Base-by-base conservation (phyloP, 2,329 filamentous ascomycete species). In the Paraphaeosphaeria minitans region DNA sequence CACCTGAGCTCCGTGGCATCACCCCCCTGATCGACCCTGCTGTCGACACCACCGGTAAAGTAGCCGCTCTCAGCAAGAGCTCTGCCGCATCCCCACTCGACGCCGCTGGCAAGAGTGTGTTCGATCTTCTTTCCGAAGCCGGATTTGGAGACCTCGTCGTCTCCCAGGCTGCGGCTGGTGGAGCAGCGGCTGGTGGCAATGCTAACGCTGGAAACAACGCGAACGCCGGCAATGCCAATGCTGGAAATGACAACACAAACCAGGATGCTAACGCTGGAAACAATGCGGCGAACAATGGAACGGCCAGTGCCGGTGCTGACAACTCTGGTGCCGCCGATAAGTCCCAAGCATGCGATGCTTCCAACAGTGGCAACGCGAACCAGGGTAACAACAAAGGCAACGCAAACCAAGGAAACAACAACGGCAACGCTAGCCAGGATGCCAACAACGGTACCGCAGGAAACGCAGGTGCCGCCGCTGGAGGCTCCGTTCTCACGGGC, bases 1-100 rank as follows among this genome's bases (percentile, higher is more conserved):
- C 85, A 8, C 75, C 77, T 24, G 81, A 81, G 56, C 84, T 91
- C 33, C 82, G 88, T 45, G 89, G 89, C 61, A 87, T 91, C 57
- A 81, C 89, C 4, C 88, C 88, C 27, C 80, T 88, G 16, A 83
- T 91, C 61, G 89, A 91, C 72, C 88, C 89, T 2, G 84, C 77
- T 60, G 86, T 90, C 41, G 78, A 68, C 52, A 85, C 83, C 57
- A 78, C 84, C 22, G 86, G 82, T 55, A 67, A 78, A 12, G 85
- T 86, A 71, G 90, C 89, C 61, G 83, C 84, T 60, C 84, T 88
- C 72, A 86, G 87, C 16, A 77, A 75, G 2, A 74, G 75, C 24
- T 88, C 85, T 4, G 71, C 83, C 47, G 71, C 70, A 19, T 80
- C 75, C 3, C 86, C 88, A 3, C 85, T 90, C 48, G 74, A 81